Evolutionary conservation across 495 filamentous ascomycete species (phyloP).

Genomic region (Cladorrhinum samala): DNA sequence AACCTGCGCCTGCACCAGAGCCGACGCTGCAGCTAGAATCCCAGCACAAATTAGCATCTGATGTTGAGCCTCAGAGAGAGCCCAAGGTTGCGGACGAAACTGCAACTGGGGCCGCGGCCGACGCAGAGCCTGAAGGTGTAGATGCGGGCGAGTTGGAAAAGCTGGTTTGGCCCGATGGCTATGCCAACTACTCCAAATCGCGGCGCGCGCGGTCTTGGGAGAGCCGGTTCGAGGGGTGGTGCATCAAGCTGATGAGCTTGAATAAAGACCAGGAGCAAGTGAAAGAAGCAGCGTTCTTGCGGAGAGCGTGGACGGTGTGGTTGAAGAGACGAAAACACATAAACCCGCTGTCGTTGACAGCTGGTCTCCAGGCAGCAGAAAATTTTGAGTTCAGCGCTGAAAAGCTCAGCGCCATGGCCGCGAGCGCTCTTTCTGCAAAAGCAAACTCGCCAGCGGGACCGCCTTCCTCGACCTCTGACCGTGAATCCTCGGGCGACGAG

Average conservation of each 20-base stretch:
- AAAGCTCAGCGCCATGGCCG: conserved; percentile 2
- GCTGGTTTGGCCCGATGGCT: conserved; percentile 10
- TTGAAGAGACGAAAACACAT: conserved; percentile 4
- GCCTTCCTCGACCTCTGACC: background rate
- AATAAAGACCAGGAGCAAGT: conserved; percentile 11
- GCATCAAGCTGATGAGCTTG: conserved; percentile 11
- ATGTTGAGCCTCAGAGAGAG: background rate
- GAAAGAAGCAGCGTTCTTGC: conserved; percentile 9
- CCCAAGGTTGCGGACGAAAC: background rate
- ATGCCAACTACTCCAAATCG: background rate
- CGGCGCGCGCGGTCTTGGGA: conserved; percentile 10
- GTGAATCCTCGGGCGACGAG: background rate
- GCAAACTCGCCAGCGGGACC: background rate
- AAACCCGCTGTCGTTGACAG: background rate
- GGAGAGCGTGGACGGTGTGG: conserved; percentile 20
- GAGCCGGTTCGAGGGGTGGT: conserved; percentile 14
- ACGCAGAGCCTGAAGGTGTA: too few relatives aligned
- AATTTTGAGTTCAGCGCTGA: background rate
- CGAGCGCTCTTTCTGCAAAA: conserved; percentile 1
- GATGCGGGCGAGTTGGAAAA: background rate
- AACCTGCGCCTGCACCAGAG: too few relatives aligned
- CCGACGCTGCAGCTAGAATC: background rate
- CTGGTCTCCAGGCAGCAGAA: background rate
- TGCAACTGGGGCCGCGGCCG: too few relatives aligned
- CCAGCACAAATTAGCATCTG: too few relatives aligned